Conservation (phyloP, 176 grass and related monocot genomes). For the Aechmea fasciata region DNA sequence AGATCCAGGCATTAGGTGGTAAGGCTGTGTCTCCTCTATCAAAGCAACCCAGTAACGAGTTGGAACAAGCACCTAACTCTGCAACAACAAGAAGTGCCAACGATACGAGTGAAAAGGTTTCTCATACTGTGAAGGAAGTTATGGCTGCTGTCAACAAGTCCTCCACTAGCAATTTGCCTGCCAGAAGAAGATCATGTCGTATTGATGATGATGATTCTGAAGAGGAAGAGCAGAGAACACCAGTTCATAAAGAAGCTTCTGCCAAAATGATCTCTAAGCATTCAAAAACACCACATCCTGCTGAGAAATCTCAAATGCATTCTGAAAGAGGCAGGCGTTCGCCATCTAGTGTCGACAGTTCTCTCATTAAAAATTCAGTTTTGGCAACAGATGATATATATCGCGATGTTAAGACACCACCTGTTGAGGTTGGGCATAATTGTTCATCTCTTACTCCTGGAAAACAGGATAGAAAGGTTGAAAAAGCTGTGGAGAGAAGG, state of each 20-base stretch:
- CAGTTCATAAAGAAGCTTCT: constrained; percentile 47
- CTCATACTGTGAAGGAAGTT: constrained; percentile 32
- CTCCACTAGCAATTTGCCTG: constrained; percentile 15
- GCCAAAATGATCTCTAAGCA: constrained; percentile 28
- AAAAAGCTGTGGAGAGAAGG: constrained; percentile 36
- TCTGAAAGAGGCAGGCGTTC: constrained; percentile 24
- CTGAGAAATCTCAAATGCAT: constrained; percentile 31
- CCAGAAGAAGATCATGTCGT: constrained; percentile 51
- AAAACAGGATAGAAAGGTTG: constrained; percentile 31
- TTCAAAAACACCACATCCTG: constrained; percentile 14
- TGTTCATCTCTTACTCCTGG: constrained; percentile 41
- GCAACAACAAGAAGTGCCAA: constrained; percentile 19
- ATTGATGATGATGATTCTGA: constrained; percentile 46
- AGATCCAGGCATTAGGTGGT: constrained; percentile 14
- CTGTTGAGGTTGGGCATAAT: constrained; percentile 33
- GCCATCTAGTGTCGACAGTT: constrained; percentile 28
- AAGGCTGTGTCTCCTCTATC: constrained; percentile 19
- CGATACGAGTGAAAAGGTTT: constrained; percentile 33
- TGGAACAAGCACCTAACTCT: constrained; percentile 19
- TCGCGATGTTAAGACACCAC: constrained; percentile 32
- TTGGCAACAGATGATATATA: constrained; percentile 44
- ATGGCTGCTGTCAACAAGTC: constrained; percentile 22
- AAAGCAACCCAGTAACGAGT: constrained; percentile 26
- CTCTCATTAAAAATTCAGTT: constrained; percentile 33
- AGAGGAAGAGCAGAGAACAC: constrained; percentile 53